These are phyloP conservation scores for Plasmopara viticola DNA, from an alignment of 352 stramenopile genomes.

Conservation along the genomic window DNA sequence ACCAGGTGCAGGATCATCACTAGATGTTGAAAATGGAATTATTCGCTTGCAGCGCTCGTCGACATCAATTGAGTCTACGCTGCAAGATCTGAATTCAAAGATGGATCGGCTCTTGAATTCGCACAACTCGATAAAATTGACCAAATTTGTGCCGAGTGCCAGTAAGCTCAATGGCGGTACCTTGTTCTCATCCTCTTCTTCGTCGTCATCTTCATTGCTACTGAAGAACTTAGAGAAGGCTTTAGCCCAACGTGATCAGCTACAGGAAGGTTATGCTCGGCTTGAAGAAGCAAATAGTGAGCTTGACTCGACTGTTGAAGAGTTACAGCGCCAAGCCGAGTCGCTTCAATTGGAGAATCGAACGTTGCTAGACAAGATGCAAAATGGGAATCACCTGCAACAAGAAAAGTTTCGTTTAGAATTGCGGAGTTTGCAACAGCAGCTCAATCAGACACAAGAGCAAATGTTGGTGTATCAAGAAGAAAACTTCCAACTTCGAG, in stretches of 20 bases:
- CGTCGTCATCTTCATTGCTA: constrained; percentile 33
- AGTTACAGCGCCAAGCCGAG: constrained; percentile 50
- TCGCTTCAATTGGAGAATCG: constrained; percentile 63
- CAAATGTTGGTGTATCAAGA: constrained; percentile 68
- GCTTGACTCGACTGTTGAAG: constrained; percentile 52
- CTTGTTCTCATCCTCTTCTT: constrained; percentile 21
- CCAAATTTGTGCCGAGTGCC: constrained; percentile 35
- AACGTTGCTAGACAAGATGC: constrained; percentile 57
- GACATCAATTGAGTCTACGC: constrained; percentile 65
- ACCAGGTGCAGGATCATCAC: constrained; percentile 12
- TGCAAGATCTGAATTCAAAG: constrained; percentile 75
- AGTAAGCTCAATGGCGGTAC: constrained; percentile 16
- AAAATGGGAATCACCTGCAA: constrained; percentile 59
- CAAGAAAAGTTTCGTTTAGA: constrained; percentile 70
- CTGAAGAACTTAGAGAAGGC: constrained; percentile 76
- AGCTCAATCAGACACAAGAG: constrained; percentile 56
- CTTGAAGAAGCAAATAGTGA: constrained; percentile 45
- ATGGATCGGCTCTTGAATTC: constrained; percentile 68
- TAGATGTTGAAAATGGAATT: constrained; percentile 58
- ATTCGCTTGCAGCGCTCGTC: constrained; percentile 68
- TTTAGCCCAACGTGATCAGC: constrained; percentile 54
- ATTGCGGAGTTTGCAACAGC: constrained; percentile 50
- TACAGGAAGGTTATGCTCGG: constrained; percentile 45
- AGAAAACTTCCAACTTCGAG: constrained; percentile 56
- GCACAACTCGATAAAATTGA: constrained; percentile 41